Percentiles rank a stretch among this genome's conserved stretches.
These are phyloP conservation scores for Inga leiocalycina DNA, from an alignment of 306 rosid genomes.

Conservation along the genomic window DNA sequence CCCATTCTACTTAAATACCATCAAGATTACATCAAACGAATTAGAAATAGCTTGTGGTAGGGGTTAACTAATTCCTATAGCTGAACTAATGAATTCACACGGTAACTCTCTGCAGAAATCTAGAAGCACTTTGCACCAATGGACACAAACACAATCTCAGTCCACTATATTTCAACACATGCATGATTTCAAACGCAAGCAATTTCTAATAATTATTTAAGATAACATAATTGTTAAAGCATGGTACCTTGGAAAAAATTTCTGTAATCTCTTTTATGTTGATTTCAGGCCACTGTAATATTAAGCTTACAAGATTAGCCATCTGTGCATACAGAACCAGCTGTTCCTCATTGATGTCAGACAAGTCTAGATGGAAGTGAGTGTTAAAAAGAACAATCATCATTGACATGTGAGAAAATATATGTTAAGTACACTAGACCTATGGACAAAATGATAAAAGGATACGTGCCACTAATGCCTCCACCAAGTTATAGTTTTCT, in stretches of 20 bases:
- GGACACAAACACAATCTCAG: background rate
- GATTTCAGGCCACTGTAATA: conserved; percentile 75
- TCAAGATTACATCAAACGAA: background rate
- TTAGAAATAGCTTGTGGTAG: background rate
- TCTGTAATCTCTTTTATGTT: conserved; percentile 79
- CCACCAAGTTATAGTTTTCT: conserved; percentile 80
- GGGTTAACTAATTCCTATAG: background rate
- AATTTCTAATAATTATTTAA: background rate
- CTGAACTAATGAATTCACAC: background rate
- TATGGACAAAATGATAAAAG: conserved; percentile 33
- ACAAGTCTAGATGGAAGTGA: conserved; percentile 57
- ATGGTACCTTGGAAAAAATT: conserved; percentile 74
- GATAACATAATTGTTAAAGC: conserved; percentile 14
- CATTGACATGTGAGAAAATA: conserved; percentile 23
- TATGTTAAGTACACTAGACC: conserved; percentile 21
- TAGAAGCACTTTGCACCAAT: background rate
- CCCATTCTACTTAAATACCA: background rate
- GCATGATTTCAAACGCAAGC: conserved; percentile 20
- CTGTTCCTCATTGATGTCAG: conserved; percentile 72
- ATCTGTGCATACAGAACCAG: conserved; percentile 85
- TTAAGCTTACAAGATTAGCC: conserved; percentile 84
- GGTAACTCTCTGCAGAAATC: background rate
- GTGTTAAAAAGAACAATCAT: conserved; percentile 49
- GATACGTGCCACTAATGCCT: conserved; percentile 89
- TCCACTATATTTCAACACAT: background rate